A percentile compares a stretch with the other conserved stretches of the same genome.
Conservation (phyloP, 2,329 filamentous ascomycete species). For the Fusarium camptoceras region DNA sequence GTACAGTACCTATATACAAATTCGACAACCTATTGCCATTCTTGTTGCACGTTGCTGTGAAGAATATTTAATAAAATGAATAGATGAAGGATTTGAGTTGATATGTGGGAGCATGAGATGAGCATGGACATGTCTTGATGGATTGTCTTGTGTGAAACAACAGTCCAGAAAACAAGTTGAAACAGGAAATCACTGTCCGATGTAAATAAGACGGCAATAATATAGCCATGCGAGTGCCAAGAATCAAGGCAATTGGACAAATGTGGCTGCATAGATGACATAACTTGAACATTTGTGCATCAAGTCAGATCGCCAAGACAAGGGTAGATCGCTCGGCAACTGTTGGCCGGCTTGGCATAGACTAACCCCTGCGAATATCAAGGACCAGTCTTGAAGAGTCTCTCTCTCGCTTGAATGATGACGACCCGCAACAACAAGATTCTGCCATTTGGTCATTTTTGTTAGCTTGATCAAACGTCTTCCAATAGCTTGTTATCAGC, state of each 20-base stretch:
- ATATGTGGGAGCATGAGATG: neutral
- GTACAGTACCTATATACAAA: constrained; percentile 7
- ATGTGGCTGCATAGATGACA: constrained; percentile 25
- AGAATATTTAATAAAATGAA: neutral
- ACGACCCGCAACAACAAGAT: constrained; percentile 18
- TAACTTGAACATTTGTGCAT: constrained; percentile 10
- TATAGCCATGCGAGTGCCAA: neutral
- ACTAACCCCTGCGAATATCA: constrained; percentile 13
- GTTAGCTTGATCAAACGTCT: neutral
- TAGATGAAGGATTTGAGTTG: neutral
- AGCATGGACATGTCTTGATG: neutral
- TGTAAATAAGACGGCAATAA: constrained; percentile 20
- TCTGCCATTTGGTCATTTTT: constrained; percentile 3
- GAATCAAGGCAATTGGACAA: constrained; percentile 20
- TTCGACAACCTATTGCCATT: neutral
- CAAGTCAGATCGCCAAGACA: constrained; percentile 35
- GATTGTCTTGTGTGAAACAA: neutral
- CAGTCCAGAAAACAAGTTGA: neutral
- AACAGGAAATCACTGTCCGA: neutral
- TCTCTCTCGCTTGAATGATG: constrained; percentile 8
- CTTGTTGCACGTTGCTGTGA: neutral
- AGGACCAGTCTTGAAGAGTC: neutral
- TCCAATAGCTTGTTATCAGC: neutral
- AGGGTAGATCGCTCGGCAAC: constrained; percentile 43
- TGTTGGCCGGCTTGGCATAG: constrained; percentile 42